Evolutionary conservation across 2,329 filamentous ascomycete genomes (phyloP).

Genomic region (Phialophora chinensis): DNA sequence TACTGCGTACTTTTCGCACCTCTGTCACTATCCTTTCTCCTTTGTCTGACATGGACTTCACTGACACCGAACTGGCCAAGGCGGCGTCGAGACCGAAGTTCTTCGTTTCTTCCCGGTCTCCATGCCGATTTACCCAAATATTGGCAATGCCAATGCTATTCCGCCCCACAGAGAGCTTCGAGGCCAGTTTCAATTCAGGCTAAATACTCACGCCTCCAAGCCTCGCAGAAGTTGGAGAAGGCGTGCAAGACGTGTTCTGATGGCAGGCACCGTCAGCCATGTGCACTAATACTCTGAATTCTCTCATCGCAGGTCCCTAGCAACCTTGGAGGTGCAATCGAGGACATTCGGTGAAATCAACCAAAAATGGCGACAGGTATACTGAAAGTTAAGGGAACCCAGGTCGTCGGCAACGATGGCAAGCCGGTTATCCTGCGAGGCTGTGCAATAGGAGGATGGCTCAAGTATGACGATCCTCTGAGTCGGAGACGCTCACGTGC

Average conservation of each 20-base stretch:
- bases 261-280: not conserved
- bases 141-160: not conserved
- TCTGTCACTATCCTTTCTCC: not conserved
- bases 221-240: slow-evolving; percentile 8
- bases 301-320: not conserved
- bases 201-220: slow-evolving; percentile 8
- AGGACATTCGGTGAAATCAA: not conserved
- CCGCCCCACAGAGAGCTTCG: not conserved
- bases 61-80: not conserved
- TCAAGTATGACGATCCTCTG: slow-evolving; percentile 26
- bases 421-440: slow-evolving; percentile 57
- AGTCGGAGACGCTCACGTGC: slow-evolving; percentile 36
- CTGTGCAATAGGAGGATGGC: slow-evolving; percentile 54
- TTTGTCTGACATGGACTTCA: not conserved
- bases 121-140: not conserved
- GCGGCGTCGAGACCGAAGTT: not conserved
- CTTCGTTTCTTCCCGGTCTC: not conserved
- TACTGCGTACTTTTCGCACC: too few relatives aligned
- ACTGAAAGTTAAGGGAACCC: slow-evolving; percentile 50
- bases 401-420: slow-evolving; percentile 55
- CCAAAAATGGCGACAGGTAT: slow-evolving; percentile 41
- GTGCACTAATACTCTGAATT: not conserved
- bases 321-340: not conserved
- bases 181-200: not conserved
- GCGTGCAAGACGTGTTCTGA: not conserved